These are phyloP conservation scores for Isabelozyma gotoi DNA, from an alignment of 805 yeast genomes.

Conservation along the genomic window DNA sequence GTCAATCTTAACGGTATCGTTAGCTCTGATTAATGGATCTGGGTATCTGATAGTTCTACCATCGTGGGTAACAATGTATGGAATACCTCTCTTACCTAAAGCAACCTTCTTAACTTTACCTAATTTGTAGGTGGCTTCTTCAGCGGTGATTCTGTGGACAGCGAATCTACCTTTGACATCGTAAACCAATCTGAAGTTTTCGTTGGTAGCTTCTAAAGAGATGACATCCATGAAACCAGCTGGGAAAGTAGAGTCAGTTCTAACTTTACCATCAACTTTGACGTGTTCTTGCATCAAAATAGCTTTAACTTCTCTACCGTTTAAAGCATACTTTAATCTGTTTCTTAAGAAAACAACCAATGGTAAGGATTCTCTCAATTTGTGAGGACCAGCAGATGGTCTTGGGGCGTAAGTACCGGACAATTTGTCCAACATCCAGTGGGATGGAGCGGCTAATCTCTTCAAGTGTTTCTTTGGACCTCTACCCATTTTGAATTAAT, in stretches of 20 bases:
- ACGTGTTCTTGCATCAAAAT: conserved; percentile 34
- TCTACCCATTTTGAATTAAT: conserved; percentile 20
- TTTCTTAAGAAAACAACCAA: conserved; percentile 32
- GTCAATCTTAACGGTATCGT: conserved; percentile 25
- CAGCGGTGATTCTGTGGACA: conserved; percentile 28
- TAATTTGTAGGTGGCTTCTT: conserved; percentile 25
- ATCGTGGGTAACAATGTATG: conserved; percentile 27
- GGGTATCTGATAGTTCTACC: conserved; percentile 29
- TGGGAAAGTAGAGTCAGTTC: conserved; percentile 32
- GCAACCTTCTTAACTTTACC: conserved; percentile 25
- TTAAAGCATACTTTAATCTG: conserved; percentile 34
- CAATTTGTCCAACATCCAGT: conserved; percentile 39
- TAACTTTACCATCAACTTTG: conserved; percentile 34
- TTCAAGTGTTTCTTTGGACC: conserved; percentile 35
- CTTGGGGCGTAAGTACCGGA: conserved; percentile 36
- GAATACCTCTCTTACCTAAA: conserved; percentile 25
- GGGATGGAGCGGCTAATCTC: conserved; percentile 38
- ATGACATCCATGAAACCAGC: conserved; percentile 34
- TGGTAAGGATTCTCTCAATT: conserved; percentile 35
- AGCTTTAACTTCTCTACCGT: conserved; percentile 36
- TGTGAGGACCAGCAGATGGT: conserved; percentile 35
- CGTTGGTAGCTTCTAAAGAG: conserved; percentile 32
- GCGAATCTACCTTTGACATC: conserved; percentile 28
- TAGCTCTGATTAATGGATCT: conserved; percentile 21
- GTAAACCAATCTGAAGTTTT: conserved; percentile 28